phyloP scores from a whole-genome alignment of 352 stramenopile species.

The Pythium folliculosum region DNA sequence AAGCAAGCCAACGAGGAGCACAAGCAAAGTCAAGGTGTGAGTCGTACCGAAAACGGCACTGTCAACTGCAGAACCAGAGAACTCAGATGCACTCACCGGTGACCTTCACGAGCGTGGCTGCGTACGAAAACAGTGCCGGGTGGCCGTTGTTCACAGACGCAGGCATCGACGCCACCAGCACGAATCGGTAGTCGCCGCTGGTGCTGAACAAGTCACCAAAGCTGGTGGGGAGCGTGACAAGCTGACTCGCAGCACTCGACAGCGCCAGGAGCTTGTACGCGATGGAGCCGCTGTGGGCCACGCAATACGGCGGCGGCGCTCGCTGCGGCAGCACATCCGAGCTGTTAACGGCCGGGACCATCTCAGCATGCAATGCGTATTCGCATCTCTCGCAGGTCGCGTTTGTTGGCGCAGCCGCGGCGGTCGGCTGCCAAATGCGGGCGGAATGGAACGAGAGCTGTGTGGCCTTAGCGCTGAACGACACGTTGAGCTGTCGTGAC shows the following conservation, averaged over 20 bases:
- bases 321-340: not conserved
- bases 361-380: slow-evolving; percentile 34
- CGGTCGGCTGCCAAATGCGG: slow-evolving; percentile 22
- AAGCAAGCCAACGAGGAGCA: not conserved
- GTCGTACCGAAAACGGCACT: no score
- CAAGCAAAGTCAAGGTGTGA: not conserved
- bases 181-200: slow-evolving; percentile 36
- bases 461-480: slow-evolving; percentile 18
- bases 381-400: slow-evolving; percentile 30
- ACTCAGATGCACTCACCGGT: slow-evolving; percentile 17
- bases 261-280: slow-evolving; percentile 26
- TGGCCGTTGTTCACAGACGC: slow-evolving; percentile 31
- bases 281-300: slow-evolving; percentile 19
- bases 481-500: slow-evolving; percentile 18
- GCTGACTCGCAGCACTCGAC: not conserved
- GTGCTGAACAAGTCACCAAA: slow-evolving; percentile 37
- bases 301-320: slow-evolving; percentile 31
- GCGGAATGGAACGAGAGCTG: slow-evolving; percentile 26
- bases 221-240: slow-evolving; percentile 20
- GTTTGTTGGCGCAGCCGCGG: not conserved
- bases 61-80: not conserved
- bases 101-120: slow-evolving; percentile 29
- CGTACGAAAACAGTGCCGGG: slow-evolving; percentile 31
- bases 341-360: slow-evolving; percentile 17
- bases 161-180: slow-evolving; percentile 36